Percentiles rank a stretch among this genome's conserved stretches.
These are phyloP conservation scores for Colletotrichum incanum DNA, from an alignment of 2,329 filamentous ascomycete species.

Conservation along the genomic window DNA sequence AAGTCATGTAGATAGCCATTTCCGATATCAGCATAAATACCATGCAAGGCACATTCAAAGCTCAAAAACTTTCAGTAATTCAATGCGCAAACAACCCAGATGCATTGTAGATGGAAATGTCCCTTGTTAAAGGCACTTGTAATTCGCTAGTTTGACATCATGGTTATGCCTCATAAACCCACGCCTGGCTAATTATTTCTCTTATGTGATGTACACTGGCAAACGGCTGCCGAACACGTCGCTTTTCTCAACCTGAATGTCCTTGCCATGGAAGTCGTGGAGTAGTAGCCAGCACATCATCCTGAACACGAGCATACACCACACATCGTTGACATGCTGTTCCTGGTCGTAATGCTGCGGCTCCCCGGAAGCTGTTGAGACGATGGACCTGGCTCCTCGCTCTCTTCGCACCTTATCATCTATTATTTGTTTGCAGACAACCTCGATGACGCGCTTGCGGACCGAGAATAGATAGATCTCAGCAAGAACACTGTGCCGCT, in stretches of 20 bases:
- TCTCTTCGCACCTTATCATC: conserved; percentile 1
- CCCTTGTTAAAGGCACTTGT: neutral
- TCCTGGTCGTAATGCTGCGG: neutral
- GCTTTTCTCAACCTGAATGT: conserved; percentile 52
- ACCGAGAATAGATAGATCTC: conserved; percentile 32
- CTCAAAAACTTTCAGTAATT: neutral
- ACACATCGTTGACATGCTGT: conserved; percentile 46
- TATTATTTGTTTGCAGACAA: conserved; percentile 23
- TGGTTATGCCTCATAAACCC: no score
- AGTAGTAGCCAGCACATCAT: conserved; percentile 57
- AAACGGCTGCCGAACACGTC: conserved; percentile 54
- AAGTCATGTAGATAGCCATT: neutral
- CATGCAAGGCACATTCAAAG: neutral
- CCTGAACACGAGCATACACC: conserved; percentile 55
- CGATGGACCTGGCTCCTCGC: conserved; percentile 23
- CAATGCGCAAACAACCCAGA: neutral
- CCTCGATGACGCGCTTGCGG: conserved; percentile 28
- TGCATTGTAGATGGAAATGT: neutral
- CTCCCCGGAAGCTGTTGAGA: conserved; percentile 24
- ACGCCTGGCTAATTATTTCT: neutral
- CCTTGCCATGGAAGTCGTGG: conserved; percentile 56
- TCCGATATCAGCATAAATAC: neutral
- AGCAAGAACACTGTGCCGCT: conserved; percentile 28
- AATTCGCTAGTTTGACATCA: neutral
- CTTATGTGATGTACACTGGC: conserved; percentile 52